These are phyloP conservation scores for Geosmithia flava DNA, from an alignment of 2,329 filamentous ascomycete genomes.

Conservation along the genomic window DNA sequence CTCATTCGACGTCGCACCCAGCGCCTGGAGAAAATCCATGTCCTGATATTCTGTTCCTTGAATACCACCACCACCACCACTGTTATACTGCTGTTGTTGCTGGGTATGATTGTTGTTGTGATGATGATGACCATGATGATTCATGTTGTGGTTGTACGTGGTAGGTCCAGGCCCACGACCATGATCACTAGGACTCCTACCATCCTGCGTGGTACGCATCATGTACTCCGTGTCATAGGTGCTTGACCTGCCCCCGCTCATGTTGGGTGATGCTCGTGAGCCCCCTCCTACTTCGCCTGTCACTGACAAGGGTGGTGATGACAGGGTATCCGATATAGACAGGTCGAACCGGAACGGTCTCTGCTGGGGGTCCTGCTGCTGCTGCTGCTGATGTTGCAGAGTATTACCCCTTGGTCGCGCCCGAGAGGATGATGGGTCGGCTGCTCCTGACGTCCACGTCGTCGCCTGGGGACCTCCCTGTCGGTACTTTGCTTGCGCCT, in stretches of 20 bases:
- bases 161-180: too few relatives aligned
- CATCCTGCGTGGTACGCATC: conserved; percentile 4
- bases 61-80: conserved; percentile 14
- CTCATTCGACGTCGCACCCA: conserved; percentile 21
- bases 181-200: background rate
- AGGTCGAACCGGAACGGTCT: conserved; percentile 21
- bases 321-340: conserved; percentile 23
- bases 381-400: conserved; percentile 8
- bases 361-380: conserved; percentile 13
- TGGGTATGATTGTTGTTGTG: conserved; percentile 10
- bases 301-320: conserved; percentile 25
- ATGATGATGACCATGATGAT: too few relatives aligned
- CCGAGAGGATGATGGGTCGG: conserved; percentile 4
- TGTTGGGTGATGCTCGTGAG: conserved; percentile 24
- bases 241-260: conserved; percentile 20
- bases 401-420: background rate
- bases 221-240: conserved; percentile 20
- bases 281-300: conserved; percentile 18
- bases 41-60: conserved; percentile 30
- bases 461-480: conserved; percentile 12
- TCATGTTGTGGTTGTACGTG: background rate
- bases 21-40: conserved; percentile 40
- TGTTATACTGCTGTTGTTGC: conserved; percentile 7
- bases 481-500: background rate
- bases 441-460: conserved; percentile 9